Evolutionary conservation across 2,329 filamentous ascomycete genomes (phyloP), one percentile per base, ranked within the genome.

Genomic region (Xylariales sp.): DNA sequence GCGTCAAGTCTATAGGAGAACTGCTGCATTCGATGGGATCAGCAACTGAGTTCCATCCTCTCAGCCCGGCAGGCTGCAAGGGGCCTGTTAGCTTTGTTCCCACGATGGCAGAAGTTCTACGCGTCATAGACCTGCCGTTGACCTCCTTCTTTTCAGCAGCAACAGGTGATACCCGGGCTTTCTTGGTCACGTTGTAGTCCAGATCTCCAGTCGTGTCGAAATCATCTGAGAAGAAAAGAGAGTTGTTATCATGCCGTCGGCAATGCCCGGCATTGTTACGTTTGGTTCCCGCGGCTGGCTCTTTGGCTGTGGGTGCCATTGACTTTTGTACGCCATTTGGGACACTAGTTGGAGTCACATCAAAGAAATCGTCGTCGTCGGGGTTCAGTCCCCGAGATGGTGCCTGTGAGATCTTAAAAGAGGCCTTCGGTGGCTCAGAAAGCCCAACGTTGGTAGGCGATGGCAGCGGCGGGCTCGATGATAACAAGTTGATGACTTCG

Each of bases 161-260:
- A 19, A 40, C 43, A 12, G 43, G 36, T 2, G 51, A 55, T 1
- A 41, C 21, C 25, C 47, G 48, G 25, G 50, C 33, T 40, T 49
- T 54, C 44, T 53, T 55, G 4, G 44, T 2, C 18, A 43, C 38
- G 35, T 55, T 45, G 41, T 60, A 57, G 6, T 64, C 61, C 2
- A 69, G 44, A 7, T 66, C 61, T 4, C 62, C 55, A 1, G 62
- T 68, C 6, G 57, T 61, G 31, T 72, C 66, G 36, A 68, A 69
- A 31, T 72, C 69, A 35, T 66, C 62, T 0, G 60, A 63, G 9
- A 64, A 46, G 38, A 62, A 61, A n/a, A 61, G 44, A 20, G 55
- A 56, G 31, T 55, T 38, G 37, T 55, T 35, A 38, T 53, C 43
- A 20, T 47, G 24, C 24, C n/a, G 31, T 36, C 11, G 10, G 33